Conservation (phyloP, 1,284 basidiomycete species). For the Leccinum cinnamomeum region DNA sequence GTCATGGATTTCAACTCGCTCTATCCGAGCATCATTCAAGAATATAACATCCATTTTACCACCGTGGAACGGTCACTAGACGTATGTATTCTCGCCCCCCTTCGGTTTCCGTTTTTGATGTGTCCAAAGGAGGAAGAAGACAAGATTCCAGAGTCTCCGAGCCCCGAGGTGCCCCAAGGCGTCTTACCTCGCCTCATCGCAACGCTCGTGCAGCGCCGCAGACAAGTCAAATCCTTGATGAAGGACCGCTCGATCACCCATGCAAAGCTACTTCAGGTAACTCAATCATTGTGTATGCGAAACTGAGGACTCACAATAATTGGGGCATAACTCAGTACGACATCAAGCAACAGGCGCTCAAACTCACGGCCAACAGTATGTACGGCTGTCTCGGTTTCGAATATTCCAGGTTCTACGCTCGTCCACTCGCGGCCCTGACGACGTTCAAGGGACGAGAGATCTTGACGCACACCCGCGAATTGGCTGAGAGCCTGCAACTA, state of each 20-base stretch:
- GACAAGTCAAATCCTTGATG: slow-evolving; percentile 94
- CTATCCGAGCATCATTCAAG: slow-evolving; percentile 99
- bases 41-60: slow-evolving; percentile 99
- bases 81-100: slow-evolving; percentile 42
- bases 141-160: slow-evolving; percentile 88
- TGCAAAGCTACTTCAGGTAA: slow-evolving; percentile 84
- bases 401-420: slow-evolving; percentile 96
- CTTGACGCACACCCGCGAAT: slow-evolving; percentile 88
- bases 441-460: slow-evolving; percentile 99
- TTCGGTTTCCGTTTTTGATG: not conserved
- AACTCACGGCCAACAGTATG: slow-evolving; percentile 99
- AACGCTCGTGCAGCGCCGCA: slow-evolving; percentile 86
- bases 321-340: slow-evolving; percentile 64
- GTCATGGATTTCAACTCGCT: slow-evolving; percentile 99
- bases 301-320: slow-evolving; percentile 8
- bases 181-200: slow-evolving; percentile 96
- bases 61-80: slow-evolving; percentile 81
- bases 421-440: slow-evolving; percentile 93
- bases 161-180: slow-evolving; percentile 74
- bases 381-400: slow-evolving; percentile 99
- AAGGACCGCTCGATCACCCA: slow-evolving; percentile 81
- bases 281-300: slow-evolving; percentile 5
- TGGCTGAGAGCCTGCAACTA: slow-evolving; percentile 87
- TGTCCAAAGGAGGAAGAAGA: slow-evolving; percentile 68
- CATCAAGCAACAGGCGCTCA: slow-evolving; percentile 96